Evolutionary conservation across 306 rosid genomes (phyloP), one percentile per base, ranked within the genome.

Genomic region (Medicago arabica): DNA sequence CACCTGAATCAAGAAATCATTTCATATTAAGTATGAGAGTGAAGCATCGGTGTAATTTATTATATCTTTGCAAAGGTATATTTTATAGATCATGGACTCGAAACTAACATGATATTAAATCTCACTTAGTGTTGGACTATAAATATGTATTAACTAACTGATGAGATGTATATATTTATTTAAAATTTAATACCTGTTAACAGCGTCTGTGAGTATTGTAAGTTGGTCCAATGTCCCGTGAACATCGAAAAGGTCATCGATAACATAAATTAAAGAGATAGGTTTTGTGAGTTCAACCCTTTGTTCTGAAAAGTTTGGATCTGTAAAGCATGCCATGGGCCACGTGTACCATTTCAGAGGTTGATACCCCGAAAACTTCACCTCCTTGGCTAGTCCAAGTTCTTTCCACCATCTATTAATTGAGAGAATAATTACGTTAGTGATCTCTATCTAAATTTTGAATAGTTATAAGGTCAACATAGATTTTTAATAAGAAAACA

Each of bases 381-480:
- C 63, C 31, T 57, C 63, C 34, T 57, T 57, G 0, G 2, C 5
- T 4, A 57, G 28, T 57, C 63, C 63, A 17, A 78, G 79, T 0
- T 73, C 84, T 69, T 50, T 79, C 93, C 96, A 88, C 93, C 96
- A 87, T 75, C 93, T 50, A n/a, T 50, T 6, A 28, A 15, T 12
- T 44, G 12, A 44, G n/a, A 14, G 14, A 12, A 44, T 44, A 44
- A 12, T 3, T 12, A 11, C 15, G 5, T 44, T 3, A 39, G 43
- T 44, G 15, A 14, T 12, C 15, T 12, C 14, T 44, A 44, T 41
- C 0, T 10, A 4, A 12, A 13, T 3, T 28, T 28, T 28, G 31
- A 28, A 28, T 28, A 28, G 1, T 28, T 28, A 28, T 28, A 28
- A 28, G 4, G 4, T 28, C 31, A 4, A 14, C 18, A 15, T 14